These are phyloP conservation scores for Hylodesmum podocarpum DNA, from an alignment of 306 rosid genomes.

Conservation along the genomic window DNA sequence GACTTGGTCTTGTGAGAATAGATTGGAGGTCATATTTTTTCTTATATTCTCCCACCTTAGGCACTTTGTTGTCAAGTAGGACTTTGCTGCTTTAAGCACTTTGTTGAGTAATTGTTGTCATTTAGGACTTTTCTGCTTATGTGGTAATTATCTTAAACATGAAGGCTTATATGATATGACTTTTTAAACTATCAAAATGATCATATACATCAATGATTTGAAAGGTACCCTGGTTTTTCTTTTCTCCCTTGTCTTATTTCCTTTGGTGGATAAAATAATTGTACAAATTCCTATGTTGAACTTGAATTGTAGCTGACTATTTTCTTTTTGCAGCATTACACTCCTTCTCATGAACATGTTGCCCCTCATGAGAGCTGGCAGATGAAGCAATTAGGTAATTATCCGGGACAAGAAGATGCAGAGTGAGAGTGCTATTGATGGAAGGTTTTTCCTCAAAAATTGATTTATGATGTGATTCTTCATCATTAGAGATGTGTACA, in stretches of 20 bases:
- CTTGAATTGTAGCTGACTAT: constrained; percentile 18
- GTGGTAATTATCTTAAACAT: constrained; percentile 22
- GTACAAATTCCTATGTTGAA: not conserved
- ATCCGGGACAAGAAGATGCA: constrained; percentile 53
- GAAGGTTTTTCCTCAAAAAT: constrained; percentile 34
- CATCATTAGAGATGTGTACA: constrained; percentile 50
- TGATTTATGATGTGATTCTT: constrained; percentile 52
- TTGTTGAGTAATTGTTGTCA: not conserved
- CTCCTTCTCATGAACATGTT: constrained; percentile 64
- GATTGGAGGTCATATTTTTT: constrained; percentile 5
- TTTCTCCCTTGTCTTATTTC: not conserved
- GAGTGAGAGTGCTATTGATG: constrained; percentile 44
- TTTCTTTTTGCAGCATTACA: constrained; percentile 63
- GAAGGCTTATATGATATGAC: not conserved
- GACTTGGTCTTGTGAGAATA: constrained; percentile 14
- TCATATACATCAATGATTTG: constrained; percentile 1
- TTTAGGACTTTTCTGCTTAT: constrained; percentile 18
- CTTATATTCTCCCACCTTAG: not conserved
- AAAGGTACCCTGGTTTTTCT: not conserved
- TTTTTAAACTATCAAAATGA: constrained; percentile 13
- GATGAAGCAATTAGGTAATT: constrained; percentile 65
- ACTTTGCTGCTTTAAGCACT: not conserved
- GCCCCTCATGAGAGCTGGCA: constrained; percentile 90
- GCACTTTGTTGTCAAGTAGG: constrained; percentile 7
- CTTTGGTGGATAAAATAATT: constrained; percentile 8